phyloP scores from a whole-genome alignment of 495 filamentous ascomycete genomes.

The Aspergillus heteromorphus region DNA sequence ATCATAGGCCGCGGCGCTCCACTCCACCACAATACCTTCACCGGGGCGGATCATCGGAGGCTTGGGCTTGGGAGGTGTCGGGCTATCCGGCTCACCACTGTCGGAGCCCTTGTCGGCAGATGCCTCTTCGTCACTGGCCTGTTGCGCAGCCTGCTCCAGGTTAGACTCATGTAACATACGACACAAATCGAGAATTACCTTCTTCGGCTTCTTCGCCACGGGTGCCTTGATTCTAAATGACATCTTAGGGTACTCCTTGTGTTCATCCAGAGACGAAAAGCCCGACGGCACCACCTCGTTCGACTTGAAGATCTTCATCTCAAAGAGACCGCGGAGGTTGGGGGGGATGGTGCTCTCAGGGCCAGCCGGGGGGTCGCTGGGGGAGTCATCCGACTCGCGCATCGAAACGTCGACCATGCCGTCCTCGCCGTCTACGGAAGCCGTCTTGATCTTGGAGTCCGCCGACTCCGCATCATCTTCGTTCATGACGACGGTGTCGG shows the following conservation, averaged over 20 bases:
- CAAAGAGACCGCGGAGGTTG: conserved; percentile 63
- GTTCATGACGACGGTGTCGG: conserved; percentile 65
- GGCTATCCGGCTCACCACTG: conserved; percentile 24
- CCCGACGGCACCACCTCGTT: conserved; percentile 56
- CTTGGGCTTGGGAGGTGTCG: conserved; percentile 6
- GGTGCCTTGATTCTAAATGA: conserved; percentile 40
- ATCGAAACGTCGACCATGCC: conserved; percentile 88
- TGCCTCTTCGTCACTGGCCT: conserved; percentile 9
- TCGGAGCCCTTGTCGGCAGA: conserved; percentile 13
- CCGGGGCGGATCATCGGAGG: conserved; percentile 58
- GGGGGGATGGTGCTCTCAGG: conserved; percentile 47
- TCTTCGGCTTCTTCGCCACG: conserved; percentile 3
- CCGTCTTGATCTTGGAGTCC: conserved; percentile 64
- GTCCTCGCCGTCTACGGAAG: conserved; percentile 82
- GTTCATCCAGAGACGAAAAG: conserved; percentile 52
- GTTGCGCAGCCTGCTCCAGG: background rate
- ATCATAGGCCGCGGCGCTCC: conserved; percentile 61
- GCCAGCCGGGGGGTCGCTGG: conserved; percentile 7
- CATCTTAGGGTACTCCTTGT: conserved; percentile 52
- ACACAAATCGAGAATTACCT: conserved; percentile 9
- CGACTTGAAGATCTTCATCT: conserved; percentile 55
- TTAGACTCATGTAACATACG: background rate
- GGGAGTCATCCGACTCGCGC: conserved; percentile 48
- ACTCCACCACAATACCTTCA: conserved; percentile 83
- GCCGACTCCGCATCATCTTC: conserved; percentile 69